Percentiles rank a stretch among this genome's conserved stretches.
These are phyloP conservation scores for Colletotrichum liaoningense DNA, from an alignment of 2,329 filamentous ascomycete species.

Conservation along the genomic window DNA sequence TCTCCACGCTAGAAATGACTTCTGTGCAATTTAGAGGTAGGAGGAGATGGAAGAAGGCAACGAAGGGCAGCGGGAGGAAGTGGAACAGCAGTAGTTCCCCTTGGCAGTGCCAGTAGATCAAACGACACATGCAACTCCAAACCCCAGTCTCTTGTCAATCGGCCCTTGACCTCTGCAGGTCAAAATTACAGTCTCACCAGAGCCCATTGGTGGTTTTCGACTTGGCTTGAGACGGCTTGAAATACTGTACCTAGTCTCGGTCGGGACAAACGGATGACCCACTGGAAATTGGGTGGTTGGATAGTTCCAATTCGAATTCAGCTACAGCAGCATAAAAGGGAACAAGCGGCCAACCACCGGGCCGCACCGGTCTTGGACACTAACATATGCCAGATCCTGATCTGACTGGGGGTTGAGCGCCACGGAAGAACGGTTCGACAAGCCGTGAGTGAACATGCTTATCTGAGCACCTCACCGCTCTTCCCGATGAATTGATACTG, in stretches of 20 bases:
- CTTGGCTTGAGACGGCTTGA: neutral
- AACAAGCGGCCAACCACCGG: neutral
- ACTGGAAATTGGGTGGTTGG: neutral
- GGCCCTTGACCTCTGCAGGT: neutral
- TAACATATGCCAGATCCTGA: slow-evolving; percentile 13
- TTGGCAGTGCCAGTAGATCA: neutral
- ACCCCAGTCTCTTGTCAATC: neutral
- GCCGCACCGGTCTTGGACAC: slow-evolving; percentile 19
- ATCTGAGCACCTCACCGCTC: slow-evolving; percentile 17
- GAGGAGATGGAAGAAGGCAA: neutral
- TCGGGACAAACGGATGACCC: neutral
- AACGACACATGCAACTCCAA: neutral
- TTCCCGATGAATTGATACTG: neutral
- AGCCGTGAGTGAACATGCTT: slow-evolving; percentile 1
- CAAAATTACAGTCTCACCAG: neutral
- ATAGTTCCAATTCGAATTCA: neutral
- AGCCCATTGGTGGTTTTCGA: neutral
- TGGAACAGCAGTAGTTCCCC: neutral
- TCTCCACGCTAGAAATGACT: slow-evolving; percentile 40
- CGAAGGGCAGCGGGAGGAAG: neutral
- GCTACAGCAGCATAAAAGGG: slow-evolving; percentile 1
- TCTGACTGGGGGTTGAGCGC: neutral
- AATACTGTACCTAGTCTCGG: neutral
- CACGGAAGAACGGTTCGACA: neutral
- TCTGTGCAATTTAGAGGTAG: slow-evolving; percentile 34